Conservation (phyloP, 2,329 filamentous ascomycete species). For the Fusarium keratoplasticum region DNA sequence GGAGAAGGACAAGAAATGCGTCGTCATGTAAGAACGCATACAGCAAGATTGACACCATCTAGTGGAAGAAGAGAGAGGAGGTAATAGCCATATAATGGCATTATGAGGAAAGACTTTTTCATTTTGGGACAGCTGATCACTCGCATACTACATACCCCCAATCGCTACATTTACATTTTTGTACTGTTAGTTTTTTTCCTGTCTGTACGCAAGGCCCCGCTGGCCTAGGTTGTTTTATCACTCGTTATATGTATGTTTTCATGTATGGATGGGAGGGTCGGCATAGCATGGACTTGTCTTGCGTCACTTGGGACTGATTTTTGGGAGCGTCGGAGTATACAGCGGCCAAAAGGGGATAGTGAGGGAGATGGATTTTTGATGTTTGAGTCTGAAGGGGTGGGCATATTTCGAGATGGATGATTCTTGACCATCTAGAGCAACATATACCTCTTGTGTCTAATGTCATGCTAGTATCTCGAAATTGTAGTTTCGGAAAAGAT, state of each 20-base stretch:
- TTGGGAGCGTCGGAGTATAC: constrained; percentile 32
- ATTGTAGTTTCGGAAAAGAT: background rate
- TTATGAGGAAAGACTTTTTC: constrained; percentile 3
- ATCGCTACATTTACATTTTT: constrained; percentile 26
- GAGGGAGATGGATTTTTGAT: background rate
- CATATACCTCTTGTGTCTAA: constrained; percentile 2
- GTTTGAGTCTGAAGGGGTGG: background rate
- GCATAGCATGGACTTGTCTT: constrained; percentile 23
- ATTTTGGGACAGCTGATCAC: constrained; percentile 19
- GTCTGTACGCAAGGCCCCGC: background rate
- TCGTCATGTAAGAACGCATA: constrained; percentile 59
- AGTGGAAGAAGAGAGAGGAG: background rate
- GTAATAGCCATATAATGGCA: constrained; percentile 18
- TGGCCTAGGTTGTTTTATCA: constrained; percentile 15
- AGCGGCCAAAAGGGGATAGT: constrained; percentile 18
- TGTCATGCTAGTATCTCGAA: background rate
- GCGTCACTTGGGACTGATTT: constrained; percentile 1
- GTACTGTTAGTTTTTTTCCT: constrained; percentile 2
- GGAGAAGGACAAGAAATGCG: constrained; percentile 63
- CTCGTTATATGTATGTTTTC: constrained; percentile 26
- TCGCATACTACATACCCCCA: constrained; percentile 31
- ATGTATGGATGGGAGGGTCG: constrained; percentile 15
- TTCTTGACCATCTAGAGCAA: background rate
- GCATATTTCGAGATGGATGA: background rate
- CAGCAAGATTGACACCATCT: constrained; percentile 2